Evolutionary conservation across 306 rosid species (phyloP).

Genomic region (Prunus fruticosa): DNA sequence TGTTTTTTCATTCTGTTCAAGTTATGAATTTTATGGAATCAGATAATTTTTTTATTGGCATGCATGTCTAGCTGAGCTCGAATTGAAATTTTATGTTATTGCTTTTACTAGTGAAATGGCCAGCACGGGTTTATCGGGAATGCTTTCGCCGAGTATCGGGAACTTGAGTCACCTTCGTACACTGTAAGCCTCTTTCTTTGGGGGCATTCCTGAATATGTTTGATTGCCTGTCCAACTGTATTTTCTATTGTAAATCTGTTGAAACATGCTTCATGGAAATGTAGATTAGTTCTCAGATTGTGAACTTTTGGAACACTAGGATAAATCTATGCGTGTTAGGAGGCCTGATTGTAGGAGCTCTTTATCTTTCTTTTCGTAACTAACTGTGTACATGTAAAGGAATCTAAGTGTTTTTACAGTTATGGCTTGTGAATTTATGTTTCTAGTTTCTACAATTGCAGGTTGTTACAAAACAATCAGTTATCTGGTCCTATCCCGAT

Average conservation of each 20-base stretch:
- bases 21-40: neutral
- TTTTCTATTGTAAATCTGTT: neutral
- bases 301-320: neutral
- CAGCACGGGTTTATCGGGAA: conserved; percentile 67
- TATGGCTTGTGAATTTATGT: neutral
- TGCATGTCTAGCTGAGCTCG: conserved; percentile 11
- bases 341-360: neutral
- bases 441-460: conserved; percentile 30
- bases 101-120: conserved; percentile 74
- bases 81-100: neutral
- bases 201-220: no score
- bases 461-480: conserved; percentile 83
- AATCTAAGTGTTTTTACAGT: neutral
- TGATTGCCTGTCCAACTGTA: neutral
- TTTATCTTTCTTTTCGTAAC: neutral
- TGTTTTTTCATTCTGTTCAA: neutral
- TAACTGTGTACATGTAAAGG: neutral
- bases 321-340: neutral
- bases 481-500: conserved; percentile 78
- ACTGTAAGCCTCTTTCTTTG: conserved; percentile 51
- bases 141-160: conserved; percentile 74
- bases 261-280: neutral
- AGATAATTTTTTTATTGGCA: neutral
- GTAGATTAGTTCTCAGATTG: neutral
- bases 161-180: conserved; percentile 74